Percentiles rank a stretch among this genome's conserved stretches.
phyloP scores from a whole-genome alignment of 2,329 filamentous ascomycete genomes.

The Fusarium sp. region DNA sequence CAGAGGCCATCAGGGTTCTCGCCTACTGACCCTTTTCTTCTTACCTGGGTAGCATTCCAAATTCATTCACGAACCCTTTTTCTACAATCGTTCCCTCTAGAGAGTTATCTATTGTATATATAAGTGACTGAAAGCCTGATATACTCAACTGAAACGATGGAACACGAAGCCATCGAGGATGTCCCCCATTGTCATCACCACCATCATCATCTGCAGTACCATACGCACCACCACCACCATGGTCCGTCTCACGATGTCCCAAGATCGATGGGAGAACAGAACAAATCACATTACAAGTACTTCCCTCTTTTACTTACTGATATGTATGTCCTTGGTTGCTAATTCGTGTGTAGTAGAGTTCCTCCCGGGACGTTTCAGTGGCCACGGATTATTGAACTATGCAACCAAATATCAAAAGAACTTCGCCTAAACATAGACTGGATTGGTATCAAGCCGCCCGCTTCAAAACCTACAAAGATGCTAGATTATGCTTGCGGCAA shows the following conservation, averaged over 20 bases:
- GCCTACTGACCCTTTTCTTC: slow-evolving; percentile 19
- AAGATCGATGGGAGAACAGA: slow-evolving; percentile 41
- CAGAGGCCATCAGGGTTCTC: slow-evolving; percentile 12
- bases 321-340: neutral
- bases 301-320: rapidly evolving
- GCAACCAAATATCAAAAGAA: slow-evolving; percentile 46
- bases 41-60: neutral
- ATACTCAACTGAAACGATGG: slow-evolving; percentile 9
- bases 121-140: too few species aligned
- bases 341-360: slow-evolving; percentile 31
- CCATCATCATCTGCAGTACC: slow-evolving; percentile 43
- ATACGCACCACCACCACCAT: slow-evolving; percentile 45
- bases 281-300: slow-evolving; percentile 50
- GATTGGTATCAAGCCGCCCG: slow-evolving; percentile 40
- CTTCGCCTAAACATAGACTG: slow-evolving; percentile 46
- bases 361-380: slow-evolving; percentile 33
- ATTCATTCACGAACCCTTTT: neutral
- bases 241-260: slow-evolving; percentile 28
- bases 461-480: slow-evolving; percentile 35
- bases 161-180: slow-evolving; percentile 18
- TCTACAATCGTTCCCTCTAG: neutral
- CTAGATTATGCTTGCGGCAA: slow-evolving; percentile 53
- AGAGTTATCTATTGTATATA: neutral
- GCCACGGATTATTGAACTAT: slow-evolving; percentile 46
- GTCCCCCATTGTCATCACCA: slow-evolving; percentile 36